Evolutionary conservation across 2,329 filamentous ascomycete species (phyloP), one percentile per base, ranked within the genome.

Genomic region (Phaeoacremonium minimum): DNA sequence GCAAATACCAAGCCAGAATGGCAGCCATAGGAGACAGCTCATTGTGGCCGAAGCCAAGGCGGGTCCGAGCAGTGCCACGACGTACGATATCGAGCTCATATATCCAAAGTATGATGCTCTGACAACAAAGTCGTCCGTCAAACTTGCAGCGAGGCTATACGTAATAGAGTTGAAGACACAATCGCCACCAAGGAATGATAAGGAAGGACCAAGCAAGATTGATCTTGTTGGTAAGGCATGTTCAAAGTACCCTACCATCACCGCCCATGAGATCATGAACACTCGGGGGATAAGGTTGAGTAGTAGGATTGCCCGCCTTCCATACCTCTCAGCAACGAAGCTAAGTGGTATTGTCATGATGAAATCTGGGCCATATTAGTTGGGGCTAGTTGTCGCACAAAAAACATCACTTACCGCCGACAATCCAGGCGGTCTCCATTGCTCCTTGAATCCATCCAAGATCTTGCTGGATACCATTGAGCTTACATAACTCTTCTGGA

Each of bases 401-500:
- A n/a, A 9, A 17, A 15, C 14, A 30, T 26, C 15, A 44, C 56
- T 48, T 39, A 67, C 66, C 66, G 33, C 69, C 69, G 6, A 64
- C 61, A n/a, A 71, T 64, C 68, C 68, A 71, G 1, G 61, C 45
- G 2, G 66, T 69, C 35, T 73, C 69, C 60, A 71, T 67, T 4
- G 50, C 52, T 1, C 75, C 75, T 39, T 74, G 69, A 5, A 77
- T 58, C 59, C 67, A 66, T 4, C 73, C 75, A 7, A 79, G 55
- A 13, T 57, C 55, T 37, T 66, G 57, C 48, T 78, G 74, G 5
- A 79, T 61, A 11, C 49, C 51, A 38, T 75, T 64, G 8, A 72
- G 49, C 47, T 80, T 80, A 53, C 75, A 80, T 4, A 74, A 49
- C 39, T 61, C 53, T 51, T 80, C 75, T 2, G 66, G 60, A 2